Evolutionary conservation across 2,329 filamentous ascomycete species (phyloP).

Genomic region (Apiospora saccharicola): DNA sequence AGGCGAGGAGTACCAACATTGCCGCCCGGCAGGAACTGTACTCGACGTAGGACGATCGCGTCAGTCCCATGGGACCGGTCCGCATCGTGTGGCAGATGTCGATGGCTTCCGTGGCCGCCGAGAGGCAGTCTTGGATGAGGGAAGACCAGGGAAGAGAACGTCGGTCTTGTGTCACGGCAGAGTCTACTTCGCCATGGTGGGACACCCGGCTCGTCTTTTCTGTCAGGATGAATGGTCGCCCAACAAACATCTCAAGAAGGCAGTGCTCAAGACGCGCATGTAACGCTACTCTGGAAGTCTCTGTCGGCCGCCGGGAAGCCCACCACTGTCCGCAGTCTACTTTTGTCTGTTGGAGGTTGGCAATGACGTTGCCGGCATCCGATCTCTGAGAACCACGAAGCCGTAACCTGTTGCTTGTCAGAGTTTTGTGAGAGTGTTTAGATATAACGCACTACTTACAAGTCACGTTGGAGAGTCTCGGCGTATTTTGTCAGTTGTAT

Average conservation of each 20-base stretch:
- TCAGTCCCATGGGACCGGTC: slow-evolving; percentile 56
- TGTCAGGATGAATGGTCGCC: slow-evolving; percentile 60
- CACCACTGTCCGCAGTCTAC: slow-evolving; percentile 16
- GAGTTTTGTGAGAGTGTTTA: too few relatives aligned
- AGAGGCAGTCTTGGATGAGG: slow-evolving; percentile 60
- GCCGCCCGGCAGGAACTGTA: slow-evolving; percentile 63
- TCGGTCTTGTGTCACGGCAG: background rate
- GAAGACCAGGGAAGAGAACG: slow-evolving; percentile 33
- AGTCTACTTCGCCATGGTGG: too few relatives aligned
- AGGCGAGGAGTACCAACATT: slow-evolving; percentile 48
- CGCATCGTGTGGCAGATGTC: slow-evolving; percentile 58
- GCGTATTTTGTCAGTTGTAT: slow-evolving; percentile 42
- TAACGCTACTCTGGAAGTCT: slow-evolving; percentile 55
- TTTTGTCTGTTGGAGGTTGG: slow-evolving; percentile 16
- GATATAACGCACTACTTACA: slow-evolving; percentile 6
- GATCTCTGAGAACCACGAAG: slow-evolving; percentile 6
- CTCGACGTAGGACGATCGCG: slow-evolving; percentile 62
- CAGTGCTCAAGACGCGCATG: slow-evolving; percentile 62
- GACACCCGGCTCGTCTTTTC: slow-evolving; percentile 30
- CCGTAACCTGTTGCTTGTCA: slow-evolving; percentile 1
- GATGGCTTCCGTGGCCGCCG: slow-evolving; percentile 59
- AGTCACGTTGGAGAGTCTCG: slow-evolving; percentile 20
- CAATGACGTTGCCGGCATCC: background rate
- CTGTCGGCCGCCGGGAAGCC: slow-evolving; percentile 47
- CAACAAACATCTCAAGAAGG: slow-evolving; percentile 60